phyloP scores from a whole-genome alignment of 768 basidiomycete species.

The Psilocybe cyanescens region DNA sequence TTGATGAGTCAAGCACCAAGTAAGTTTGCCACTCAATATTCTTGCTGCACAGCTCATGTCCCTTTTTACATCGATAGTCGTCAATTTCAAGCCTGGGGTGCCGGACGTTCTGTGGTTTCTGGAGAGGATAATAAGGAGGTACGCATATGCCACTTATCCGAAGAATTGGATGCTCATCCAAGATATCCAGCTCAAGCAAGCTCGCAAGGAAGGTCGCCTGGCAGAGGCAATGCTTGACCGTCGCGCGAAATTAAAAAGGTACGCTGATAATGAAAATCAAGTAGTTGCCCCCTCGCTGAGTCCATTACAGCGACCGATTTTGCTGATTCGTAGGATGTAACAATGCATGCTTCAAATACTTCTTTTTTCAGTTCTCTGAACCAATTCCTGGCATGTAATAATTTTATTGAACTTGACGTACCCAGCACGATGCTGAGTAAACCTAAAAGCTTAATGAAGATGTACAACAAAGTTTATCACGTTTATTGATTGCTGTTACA shows the following conservation, averaged over 20 bases:
- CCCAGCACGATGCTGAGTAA: too few species aligned
- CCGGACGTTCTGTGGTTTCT: slow-evolving; percentile 74
- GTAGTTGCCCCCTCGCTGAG: not conserved
- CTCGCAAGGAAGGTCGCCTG: slow-evolving; percentile 78
- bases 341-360: not conserved
- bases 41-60: not conserved
- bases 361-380: not conserved
- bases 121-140: slow-evolving; percentile 76
- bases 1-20: slow-evolving; percentile 80
- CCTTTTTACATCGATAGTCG: slow-evolving; percentile 44
- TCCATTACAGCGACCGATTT: slow-evolving; percentile 47
- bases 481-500: too few species aligned
- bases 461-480: too few species aligned
- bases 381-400: too few species aligned
- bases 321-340: slow-evolving; percentile 36
- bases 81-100: slow-evolving; percentile 84
- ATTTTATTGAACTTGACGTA: too few species aligned
- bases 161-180: not conserved
- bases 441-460: too few species aligned
- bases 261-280: slow-evolving; percentile 10
- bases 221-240: slow-evolving; percentile 82
- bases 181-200: slow-evolving; percentile 66
- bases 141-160: slow-evolving; percentile 14
- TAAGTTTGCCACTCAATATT: slow-evolving; percentile 39
- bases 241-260: slow-evolving; percentile 85